Percentiles rank a stretch among this genome's conserved stretches.
Evolutionary conservation across 75 land plant genomes (phyloP).

Genomic region (Cunninghamia lanceolata): DNA sequence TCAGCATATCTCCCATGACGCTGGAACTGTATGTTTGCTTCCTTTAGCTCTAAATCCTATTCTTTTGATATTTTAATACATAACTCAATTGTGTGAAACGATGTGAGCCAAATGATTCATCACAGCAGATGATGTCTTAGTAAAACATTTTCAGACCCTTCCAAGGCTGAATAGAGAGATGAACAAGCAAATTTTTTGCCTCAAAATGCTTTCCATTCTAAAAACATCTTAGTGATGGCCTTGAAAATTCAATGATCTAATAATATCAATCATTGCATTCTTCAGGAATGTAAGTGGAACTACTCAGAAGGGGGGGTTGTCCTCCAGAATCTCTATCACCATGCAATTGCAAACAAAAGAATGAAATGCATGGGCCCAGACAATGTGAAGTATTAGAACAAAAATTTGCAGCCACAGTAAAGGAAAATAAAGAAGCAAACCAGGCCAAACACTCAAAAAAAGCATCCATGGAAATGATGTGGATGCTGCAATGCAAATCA

Average conservation of each 20-base stretch:
- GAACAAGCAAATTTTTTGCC: neutral
- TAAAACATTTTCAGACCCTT: neutral
- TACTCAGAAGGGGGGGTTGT: neutral
- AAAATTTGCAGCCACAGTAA: neutral
- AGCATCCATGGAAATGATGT: neutral
- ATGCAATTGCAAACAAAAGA: neutral
- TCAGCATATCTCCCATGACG: neutral
- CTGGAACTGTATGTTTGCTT: neutral
- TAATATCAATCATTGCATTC: neutral
- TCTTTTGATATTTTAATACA: neutral
- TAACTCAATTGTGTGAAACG: neutral
- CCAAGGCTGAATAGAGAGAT: neutral
- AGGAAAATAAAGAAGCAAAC: neutral
- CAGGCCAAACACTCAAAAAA: neutral
- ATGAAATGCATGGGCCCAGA: neutral
- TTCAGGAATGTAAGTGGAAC: neutral
- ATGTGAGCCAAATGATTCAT: no score
- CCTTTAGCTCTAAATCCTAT: constrained; percentile 1
- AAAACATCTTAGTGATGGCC: neutral
- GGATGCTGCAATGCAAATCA: neutral
- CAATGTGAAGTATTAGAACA: neutral
- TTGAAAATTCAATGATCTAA: neutral
- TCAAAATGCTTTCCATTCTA: neutral
- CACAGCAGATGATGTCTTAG: neutral
- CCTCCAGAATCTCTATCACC: neutral